These are phyloP conservation scores for Neopestalotiopsis sp. DNA, from an alignment of 2,329 filamentous ascomycete species.

Conservation along the genomic window DNA sequence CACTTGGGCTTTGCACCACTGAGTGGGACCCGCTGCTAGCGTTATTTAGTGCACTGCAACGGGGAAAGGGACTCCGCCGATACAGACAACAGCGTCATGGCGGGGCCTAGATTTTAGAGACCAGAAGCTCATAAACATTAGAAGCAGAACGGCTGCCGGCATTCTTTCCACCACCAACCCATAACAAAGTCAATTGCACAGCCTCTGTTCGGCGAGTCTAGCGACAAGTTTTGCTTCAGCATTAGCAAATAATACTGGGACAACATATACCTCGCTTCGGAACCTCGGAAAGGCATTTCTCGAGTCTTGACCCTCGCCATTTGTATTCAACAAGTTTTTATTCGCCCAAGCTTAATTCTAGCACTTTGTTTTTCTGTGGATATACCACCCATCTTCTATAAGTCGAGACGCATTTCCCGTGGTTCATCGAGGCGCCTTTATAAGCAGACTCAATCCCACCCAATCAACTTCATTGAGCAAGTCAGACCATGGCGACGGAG, in stretches of 20 bases:
- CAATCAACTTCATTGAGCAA: background rate
- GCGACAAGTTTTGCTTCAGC: background rate
- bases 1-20: background rate
- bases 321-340: background rate
- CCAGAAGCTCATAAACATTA: background rate
- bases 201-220: background rate
- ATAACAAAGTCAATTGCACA: background rate
- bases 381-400: background rate
- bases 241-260: background rate
- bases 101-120: background rate
- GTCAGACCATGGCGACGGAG: slow-evolving; percentile 27
- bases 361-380: background rate
- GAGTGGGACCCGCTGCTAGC: no score
- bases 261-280: background rate
- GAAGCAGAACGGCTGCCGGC: background rate
- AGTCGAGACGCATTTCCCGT: background rate
- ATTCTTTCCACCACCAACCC: background rate
- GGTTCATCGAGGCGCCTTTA: background rate
- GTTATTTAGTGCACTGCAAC: background rate
- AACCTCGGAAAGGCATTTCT: background rate
- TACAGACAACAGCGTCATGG: slow-evolving; percentile 1
- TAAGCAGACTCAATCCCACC: background rate
- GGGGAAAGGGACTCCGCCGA: background rate
- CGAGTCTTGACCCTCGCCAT: background rate
- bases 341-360: background rate